phyloP scores from a whole-genome alignment of 257 asterid species.

The Nicotiana benthamiana region DNA sequence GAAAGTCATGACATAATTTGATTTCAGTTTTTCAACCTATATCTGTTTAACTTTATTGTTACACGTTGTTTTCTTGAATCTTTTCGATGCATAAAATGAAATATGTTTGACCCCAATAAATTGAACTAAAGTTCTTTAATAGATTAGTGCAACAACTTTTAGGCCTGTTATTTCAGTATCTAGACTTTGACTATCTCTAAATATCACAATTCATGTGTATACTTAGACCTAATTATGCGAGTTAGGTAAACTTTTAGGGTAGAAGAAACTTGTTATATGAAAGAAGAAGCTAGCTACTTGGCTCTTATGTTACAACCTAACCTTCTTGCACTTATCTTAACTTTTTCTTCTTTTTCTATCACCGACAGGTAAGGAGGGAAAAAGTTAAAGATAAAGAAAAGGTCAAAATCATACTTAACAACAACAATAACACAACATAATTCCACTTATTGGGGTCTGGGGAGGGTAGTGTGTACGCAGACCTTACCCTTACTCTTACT shows the following conservation, averaged over 20 bases:
- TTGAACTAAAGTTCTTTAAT: not conserved
- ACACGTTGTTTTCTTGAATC: not conserved
- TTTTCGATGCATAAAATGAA: not conserved
- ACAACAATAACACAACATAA: no score
- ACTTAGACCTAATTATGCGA: not conserved
- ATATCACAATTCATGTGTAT: no score
- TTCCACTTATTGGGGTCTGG: no score
- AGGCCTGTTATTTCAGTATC: not conserved
- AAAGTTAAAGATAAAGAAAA: not conserved
- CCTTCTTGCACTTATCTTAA: not conserved
- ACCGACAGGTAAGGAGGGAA: not conserved
- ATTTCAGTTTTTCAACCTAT: not conserved
- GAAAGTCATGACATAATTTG: not conserved
- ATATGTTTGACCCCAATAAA: not conserved
- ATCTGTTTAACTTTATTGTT: not conserved
- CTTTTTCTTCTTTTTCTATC: conserved; percentile 10
- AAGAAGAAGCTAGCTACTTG: not conserved
- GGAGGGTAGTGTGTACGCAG: no score
- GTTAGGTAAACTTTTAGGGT: not conserved
- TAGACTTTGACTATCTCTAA: not conserved
- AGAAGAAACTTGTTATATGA: not conserved
- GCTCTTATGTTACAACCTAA: not conserved
- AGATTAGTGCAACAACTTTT: not conserved
- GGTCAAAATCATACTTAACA: not conserved
- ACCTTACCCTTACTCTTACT: no score